These are phyloP conservation scores for Xylaria flabelliformis DNA, from an alignment of 495 filamentous ascomycete genomes.

Conservation along the genomic window DNA sequence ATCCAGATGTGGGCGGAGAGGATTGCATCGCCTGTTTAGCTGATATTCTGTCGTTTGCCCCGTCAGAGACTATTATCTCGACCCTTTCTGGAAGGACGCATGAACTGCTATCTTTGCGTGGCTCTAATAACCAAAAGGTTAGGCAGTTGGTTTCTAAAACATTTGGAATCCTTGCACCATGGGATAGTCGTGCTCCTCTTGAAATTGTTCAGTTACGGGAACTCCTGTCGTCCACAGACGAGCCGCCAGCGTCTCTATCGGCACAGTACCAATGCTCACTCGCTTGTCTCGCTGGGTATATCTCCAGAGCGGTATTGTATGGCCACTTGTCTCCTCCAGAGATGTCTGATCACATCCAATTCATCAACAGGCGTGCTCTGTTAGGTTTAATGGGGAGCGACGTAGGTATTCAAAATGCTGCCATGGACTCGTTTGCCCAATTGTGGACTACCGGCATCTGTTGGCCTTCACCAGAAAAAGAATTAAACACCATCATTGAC, in stretches of 20 bases:
- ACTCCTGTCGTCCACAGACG: slow-evolving; percentile 28
- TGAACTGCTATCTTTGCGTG: slow-evolving; percentile 63
- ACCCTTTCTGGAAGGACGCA: slow-evolving; percentile 53
- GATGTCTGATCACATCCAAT: slow-evolving; percentile 33
- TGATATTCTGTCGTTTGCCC: slow-evolving; percentile 69
- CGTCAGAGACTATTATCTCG: slow-evolving; percentile 56
- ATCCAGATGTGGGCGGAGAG: slow-evolving; percentile 41
- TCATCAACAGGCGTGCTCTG: slow-evolving; percentile 29
- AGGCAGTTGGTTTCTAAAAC: slow-evolving; percentile 69
- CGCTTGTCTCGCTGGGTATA: slow-evolving; percentile 35
- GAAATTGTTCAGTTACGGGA: slow-evolving; percentile 30
- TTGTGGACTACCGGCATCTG: slow-evolving; percentile 66
- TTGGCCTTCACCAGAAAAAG: slow-evolving; percentile 34
- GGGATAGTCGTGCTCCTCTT: slow-evolving; percentile 29
- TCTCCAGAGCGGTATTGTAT: slow-evolving; percentile 36
- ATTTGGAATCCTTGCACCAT: slow-evolving; percentile 73
- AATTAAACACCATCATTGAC: slow-evolving; percentile 54
- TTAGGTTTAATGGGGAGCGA: slow-evolving; percentile 33
- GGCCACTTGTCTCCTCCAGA: slow-evolving; percentile 28
- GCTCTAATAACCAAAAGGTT: slow-evolving; percentile 70
- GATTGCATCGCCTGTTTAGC: slow-evolving; percentile 67
- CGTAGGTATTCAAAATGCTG: slow-evolving; percentile 49
- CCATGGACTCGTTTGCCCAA: slow-evolving; percentile 73
- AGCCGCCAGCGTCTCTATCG: slow-evolving; percentile 35
- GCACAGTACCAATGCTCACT: slow-evolving; percentile 41